Conservation (phyloP, 139 green algal genomes). For the Tetradesmus obliquus region DNA sequence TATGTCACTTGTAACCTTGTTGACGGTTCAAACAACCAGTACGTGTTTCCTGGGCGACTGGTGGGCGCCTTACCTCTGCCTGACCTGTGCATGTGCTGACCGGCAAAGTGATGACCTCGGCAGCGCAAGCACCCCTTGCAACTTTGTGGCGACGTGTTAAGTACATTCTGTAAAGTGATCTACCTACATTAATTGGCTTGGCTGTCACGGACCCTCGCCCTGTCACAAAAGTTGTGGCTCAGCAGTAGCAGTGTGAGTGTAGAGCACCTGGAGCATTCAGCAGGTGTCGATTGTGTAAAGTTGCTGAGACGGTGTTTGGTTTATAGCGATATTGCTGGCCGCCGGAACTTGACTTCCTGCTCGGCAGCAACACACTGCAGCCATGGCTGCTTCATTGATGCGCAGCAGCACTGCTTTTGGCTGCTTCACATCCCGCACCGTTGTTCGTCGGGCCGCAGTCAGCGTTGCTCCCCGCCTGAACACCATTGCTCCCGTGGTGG, state of each 20-base stretch:
- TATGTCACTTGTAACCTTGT: too few relatives aligned
- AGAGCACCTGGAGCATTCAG: not conserved
- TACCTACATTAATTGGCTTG: not conserved
- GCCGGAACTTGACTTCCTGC: not conserved
- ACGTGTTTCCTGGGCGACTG: too few relatives aligned
- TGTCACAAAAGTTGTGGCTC: slow-evolving; percentile 2
- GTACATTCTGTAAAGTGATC: too few relatives aligned
- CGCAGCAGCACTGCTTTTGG: slow-evolving; percentile 5
- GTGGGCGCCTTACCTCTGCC: too few relatives aligned
- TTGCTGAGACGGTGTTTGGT: not conserved
- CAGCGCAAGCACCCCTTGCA: too few relatives aligned
- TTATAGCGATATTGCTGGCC: not conserved
- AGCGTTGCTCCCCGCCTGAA: slow-evolving; percentile 26
- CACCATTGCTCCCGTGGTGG: not conserved
- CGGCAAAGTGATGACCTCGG: too few relatives aligned
- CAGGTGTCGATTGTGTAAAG: not conserved
- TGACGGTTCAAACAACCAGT: too few relatives aligned
- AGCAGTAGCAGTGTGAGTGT: not conserved
- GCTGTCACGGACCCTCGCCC: not conserved
- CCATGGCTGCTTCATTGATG: slow-evolving; percentile 36
- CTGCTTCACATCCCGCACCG: slow-evolving; percentile 30
- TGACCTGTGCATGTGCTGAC: too few relatives aligned
- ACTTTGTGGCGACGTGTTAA: too few relatives aligned
- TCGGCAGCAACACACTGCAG: not conserved
- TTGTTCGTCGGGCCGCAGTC: slow-evolving; percentile 8